These are phyloP conservation scores for Pulveroboletus ravenelii DNA, from an alignment of 768 basidiomycete species.

Conservation along the genomic window DNA sequence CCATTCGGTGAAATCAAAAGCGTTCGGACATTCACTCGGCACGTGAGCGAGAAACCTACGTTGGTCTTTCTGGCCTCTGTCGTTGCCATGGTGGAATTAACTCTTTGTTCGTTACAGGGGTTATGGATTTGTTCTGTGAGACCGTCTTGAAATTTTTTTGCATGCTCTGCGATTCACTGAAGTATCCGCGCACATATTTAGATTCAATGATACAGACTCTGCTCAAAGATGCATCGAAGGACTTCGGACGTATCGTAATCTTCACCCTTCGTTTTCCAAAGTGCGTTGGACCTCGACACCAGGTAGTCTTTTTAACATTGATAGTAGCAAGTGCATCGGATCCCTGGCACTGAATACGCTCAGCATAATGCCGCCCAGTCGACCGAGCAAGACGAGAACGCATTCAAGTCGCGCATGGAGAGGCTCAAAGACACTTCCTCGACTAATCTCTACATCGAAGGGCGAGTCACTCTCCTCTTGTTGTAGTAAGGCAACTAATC, in stretches of 20 bases:
- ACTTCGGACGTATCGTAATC: slow-evolving; percentile 65
- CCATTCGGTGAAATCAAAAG: slow-evolving; percentile 74
- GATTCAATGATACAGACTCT: slow-evolving; percentile 61
- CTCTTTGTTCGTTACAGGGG: slow-evolving; percentile 42
- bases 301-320: not conserved
- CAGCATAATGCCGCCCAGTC: slow-evolving; percentile 25
- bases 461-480: slow-evolving; percentile 32
- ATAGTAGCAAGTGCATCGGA: slow-evolving; percentile 66
- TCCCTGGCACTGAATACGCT: slow-evolving; percentile 69
- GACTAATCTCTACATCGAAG: slow-evolving; percentile 81
- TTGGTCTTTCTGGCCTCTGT: slow-evolving; percentile 26
- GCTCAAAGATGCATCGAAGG: slow-evolving; percentile 73
- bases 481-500: not conserved
- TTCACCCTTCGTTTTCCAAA: slow-evolving; percentile 87
- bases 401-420: slow-evolving; percentile 81
- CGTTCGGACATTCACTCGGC: slow-evolving; percentile 79
- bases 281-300: slow-evolving; percentile 32
- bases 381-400: slow-evolving; percentile 31
- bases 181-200: slow-evolving; percentile 22
- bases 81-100: not conserved
- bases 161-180: not conserved
- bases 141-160: slow-evolving; percentile 8
- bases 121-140: slow-evolving; percentile 77
- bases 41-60: slow-evolving; percentile 67
- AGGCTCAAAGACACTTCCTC: slow-evolving; percentile 59